Conservation (phyloP, 225 moss, liverwort and hornwort genomes). For the Physcomitrellopsis africana region DNA sequence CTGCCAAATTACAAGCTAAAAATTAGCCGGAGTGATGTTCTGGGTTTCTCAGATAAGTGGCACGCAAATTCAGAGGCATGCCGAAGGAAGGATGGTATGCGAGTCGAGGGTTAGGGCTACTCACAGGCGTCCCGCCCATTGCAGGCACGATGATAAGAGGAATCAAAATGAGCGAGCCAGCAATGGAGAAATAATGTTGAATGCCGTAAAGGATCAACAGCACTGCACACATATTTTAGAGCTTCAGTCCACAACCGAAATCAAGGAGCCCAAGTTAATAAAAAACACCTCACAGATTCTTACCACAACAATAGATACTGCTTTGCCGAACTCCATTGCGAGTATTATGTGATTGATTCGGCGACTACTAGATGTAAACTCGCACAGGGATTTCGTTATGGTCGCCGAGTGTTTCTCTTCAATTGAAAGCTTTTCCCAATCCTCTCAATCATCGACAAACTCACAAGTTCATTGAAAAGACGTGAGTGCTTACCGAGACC, state of each 20-base stretch:
- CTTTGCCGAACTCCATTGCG: too few species aligned
- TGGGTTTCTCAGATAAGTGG: background rate
- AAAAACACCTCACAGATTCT: background rate
- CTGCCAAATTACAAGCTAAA: conserved; percentile 37
- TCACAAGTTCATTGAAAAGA: too few species aligned
- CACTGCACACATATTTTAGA: conserved; percentile 54
- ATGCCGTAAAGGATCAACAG: conserved; percentile 82
- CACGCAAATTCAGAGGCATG: background rate
- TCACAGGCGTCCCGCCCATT: conserved; percentile 85
- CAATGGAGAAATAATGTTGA: conserved; percentile 91
- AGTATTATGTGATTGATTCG: too few species aligned
- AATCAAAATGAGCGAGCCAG: conserved; percentile 87
- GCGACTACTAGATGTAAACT: too few species aligned
- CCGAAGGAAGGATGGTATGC: background rate
- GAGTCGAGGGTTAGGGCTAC: conserved; percentile 25
- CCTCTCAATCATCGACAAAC: too few species aligned
- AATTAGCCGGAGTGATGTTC: background rate
- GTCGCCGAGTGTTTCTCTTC: too few species aligned
- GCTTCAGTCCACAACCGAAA: background rate
- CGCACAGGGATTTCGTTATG: too few species aligned
- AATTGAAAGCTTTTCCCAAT: too few species aligned
- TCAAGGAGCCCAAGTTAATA: background rate
- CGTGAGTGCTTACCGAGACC: conserved; percentile 54
- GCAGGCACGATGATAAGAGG: conserved; percentile 92
- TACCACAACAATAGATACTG: too few species aligned